A percentile compares a stretch with the other conserved stretches of the same genome.
Conservation (phyloP, 169 alveolate species). For the Plasmodium falciparum region DNA sequence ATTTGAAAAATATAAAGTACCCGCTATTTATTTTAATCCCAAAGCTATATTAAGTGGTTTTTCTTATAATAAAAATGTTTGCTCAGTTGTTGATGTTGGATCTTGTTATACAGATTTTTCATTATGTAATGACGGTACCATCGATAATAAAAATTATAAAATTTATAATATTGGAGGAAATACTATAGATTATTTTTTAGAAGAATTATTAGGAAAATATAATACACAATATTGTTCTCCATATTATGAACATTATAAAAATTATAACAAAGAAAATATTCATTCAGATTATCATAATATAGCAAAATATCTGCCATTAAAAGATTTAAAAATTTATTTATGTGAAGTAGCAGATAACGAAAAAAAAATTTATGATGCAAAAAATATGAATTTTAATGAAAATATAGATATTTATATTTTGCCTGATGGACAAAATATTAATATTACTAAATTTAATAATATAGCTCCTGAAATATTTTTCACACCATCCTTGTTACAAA, state of each 20-base stretch:
- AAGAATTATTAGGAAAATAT: conserved; percentile 31
- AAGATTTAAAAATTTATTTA: conserved; percentile 58
- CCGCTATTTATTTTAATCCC: conserved; percentile 47
- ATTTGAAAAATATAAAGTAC: conserved; percentile 54
- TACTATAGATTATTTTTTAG: conserved; percentile 32
- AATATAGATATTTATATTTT: conserved; percentile 32
- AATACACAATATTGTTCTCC: conserved; percentile 42
- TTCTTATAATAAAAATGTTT: conserved; percentile 45
- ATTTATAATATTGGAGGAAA: conserved; percentile 59
- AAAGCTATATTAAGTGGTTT: conserved; percentile 44
- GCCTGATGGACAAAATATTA: conserved; percentile 74
- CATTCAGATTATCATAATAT: conserved; percentile 35
- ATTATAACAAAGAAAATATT: conserved; percentile 30
- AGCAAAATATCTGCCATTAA: conserved; percentile 56
- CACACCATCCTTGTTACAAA: conserved; percentile 41
- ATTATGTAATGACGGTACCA: conserved; percentile 35
- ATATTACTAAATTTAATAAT: conserved; percentile 43
- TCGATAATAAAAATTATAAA: conserved; percentile 66
- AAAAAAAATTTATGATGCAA: conserved; percentile 49
- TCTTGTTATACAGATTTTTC: conserved; percentile 61
- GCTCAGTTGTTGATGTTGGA: conserved; percentile 62
- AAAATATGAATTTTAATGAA: conserved; percentile 61
- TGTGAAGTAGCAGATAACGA: conserved; percentile 73
- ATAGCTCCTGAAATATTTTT: conserved; percentile 70
- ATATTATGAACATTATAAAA: conserved; percentile 15